phyloP scores from a whole-genome alignment of 1,284 basidiomycete genomes.

The Omphalotus olearius region DNA sequence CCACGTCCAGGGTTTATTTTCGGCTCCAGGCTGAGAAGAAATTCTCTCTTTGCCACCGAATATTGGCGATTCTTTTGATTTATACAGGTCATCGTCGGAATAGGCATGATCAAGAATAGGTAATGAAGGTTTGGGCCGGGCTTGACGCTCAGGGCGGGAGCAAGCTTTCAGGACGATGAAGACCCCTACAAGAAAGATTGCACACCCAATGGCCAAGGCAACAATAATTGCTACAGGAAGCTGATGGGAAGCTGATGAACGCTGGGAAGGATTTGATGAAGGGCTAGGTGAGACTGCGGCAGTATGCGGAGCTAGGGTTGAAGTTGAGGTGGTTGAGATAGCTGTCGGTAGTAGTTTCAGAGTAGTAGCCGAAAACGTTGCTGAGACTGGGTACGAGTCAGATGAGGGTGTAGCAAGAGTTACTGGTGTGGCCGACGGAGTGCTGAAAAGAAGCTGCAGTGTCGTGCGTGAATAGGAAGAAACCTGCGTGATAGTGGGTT shows the following conservation, averaged over 20 bases:
- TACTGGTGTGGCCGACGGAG: no score
- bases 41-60: slow-evolving; percentile 70
- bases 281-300: slow-evolving; percentile 4
- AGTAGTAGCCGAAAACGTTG: not conserved
- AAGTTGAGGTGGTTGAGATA: not conserved
- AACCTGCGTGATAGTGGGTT: not conserved
- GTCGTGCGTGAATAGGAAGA: slow-evolving; percentile 5
- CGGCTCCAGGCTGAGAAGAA: slow-evolving; percentile 41
- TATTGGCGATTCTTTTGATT: slow-evolving; percentile 57
- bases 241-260: slow-evolving; percentile 16
- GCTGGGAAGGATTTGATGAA: slow-evolving; percentile 12
- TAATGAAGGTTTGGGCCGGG: slow-evolving; percentile 60
- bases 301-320: not conserved
- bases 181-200: slow-evolving; percentile 51
- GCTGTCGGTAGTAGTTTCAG: not conserved
- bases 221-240: slow-evolving; percentile 44
- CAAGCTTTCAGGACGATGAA: slow-evolving; percentile 45
- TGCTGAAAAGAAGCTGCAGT: not conserved
- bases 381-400: no score
- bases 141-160: slow-evolving; percentile 42
- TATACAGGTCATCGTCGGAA: slow-evolving; percentile 36
- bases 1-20: slow-evolving; percentile 51
- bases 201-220: slow-evolving; percentile 53
- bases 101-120: slow-evolving; percentile 59
- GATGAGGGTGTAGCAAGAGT: no score